phyloP scores from a whole-genome alignment of 441 rosid species.

The Gossypium aridum region DNA sequence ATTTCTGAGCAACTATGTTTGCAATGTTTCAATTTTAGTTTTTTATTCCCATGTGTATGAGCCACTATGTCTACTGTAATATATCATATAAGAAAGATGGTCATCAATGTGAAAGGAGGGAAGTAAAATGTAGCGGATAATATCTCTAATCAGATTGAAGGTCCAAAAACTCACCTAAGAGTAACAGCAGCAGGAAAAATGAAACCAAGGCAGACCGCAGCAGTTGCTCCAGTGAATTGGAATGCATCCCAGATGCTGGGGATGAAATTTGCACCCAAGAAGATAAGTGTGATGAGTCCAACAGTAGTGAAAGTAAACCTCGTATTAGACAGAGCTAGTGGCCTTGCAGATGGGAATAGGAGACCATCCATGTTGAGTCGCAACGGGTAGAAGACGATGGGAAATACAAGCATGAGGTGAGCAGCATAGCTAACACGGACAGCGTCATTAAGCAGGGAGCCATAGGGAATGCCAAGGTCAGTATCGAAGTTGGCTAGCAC shows the following conservation, averaged over 20 bases:
- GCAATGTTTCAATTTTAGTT: neutral
- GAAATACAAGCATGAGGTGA: constrained; percentile 98
- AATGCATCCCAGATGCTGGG: constrained; percentile 99
- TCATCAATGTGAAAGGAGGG: constrained; percentile 3
- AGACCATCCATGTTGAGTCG: constrained; percentile 91
- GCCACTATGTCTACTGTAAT: neutral
- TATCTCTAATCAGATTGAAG: neutral
- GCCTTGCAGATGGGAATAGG: constrained; percentile 68
- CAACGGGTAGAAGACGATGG: constrained; percentile 81
- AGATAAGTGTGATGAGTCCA: constrained; percentile 55
- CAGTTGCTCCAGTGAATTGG: constrained; percentile 98
- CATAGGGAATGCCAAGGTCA: constrained; percentile 76
- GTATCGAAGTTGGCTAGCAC: constrained; percentile 94
- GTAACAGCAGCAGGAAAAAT: constrained; percentile 90
- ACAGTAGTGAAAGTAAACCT: constrained; percentile 66
- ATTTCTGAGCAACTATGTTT: neutral
- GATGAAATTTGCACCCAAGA: constrained; percentile 86
- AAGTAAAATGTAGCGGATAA: neutral
- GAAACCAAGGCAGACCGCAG: constrained; percentile 95
- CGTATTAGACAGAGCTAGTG: constrained; percentile 48
- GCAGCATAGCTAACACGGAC: constrained; percentile 93
- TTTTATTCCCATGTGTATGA: neutral
- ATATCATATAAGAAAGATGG: neutral
- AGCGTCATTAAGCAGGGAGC: constrained; percentile 73
- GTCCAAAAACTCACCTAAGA: constrained; percentile 52